Evolutionary conservation across 345 rosid genomes (phyloP).

Genomic region (Rhodomyrtus tomentosa): DNA sequence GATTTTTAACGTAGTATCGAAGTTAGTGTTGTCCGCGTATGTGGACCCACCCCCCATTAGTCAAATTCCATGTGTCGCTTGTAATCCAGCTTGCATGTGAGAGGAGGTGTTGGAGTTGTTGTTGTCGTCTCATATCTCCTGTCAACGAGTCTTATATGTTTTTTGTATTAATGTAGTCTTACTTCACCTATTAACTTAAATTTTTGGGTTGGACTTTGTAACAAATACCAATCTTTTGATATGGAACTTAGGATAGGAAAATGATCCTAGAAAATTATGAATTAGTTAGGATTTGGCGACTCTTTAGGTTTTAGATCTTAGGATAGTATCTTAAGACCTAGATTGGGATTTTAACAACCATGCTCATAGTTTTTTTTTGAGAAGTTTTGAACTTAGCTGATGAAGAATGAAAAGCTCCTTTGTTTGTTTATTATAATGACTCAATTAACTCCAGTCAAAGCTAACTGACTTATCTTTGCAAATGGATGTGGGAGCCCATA

Average conservation of each 20-base stretch:
- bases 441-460: not conserved
- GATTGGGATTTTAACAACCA: not conserved
- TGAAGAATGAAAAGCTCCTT: not conserved
- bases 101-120: too few species aligned
- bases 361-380: not conserved
- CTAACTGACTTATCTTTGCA: constrained; percentile 13
- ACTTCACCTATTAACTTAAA: too few species aligned
- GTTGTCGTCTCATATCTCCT: too few species aligned
- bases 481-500: constrained; percentile 32
- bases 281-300: not conserved
- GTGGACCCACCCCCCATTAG: too few species aligned
- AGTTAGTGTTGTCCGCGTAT: too few species aligned
- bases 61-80: too few species aligned
- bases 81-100: too few species aligned
- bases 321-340: not conserved
- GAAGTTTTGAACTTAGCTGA: not conserved
- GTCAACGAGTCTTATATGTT: too few species aligned
- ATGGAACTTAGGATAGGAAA: not conserved
- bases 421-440: not conserved
- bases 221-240: not conserved
- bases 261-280: not conserved
- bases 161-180: too few species aligned
- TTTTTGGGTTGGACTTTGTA: too few species aligned
- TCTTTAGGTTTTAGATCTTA: not conserved
- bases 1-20: too few species aligned